A percentile compares a stretch with the other conserved stretches of the same genome.
Evolutionary conservation across 2,329 filamentous ascomycete species (phyloP).

Genomic region (Pseudocercospora eumusae): DNA sequence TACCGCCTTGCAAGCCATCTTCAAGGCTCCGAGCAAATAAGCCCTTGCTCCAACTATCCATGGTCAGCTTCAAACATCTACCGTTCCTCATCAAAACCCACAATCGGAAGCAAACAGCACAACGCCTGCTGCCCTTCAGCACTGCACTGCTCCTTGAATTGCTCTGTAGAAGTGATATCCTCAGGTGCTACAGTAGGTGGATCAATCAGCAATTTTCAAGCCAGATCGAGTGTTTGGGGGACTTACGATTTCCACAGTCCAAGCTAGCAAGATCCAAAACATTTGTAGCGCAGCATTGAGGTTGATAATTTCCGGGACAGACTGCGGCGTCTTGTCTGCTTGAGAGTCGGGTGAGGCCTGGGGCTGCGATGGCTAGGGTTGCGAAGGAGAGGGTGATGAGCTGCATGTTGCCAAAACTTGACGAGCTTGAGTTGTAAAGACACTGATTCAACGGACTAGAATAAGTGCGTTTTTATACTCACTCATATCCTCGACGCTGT

Average conservation of each 20-base stretch:
- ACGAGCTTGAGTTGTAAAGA: not conserved
- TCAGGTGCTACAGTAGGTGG: not conserved
- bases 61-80: not conserved
- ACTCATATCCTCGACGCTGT: no score
- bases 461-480: no score
- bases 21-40: conserved; percentile 3
- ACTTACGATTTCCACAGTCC: conserved; percentile 2
- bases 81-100: not conserved
- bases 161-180: not conserved
- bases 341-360: not conserved
- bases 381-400: conserved; percentile 1
- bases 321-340: not conserved
- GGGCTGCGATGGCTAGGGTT: not conserved
- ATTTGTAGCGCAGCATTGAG: conserved; percentile 8
- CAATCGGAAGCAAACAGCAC: conserved; percentile 10
- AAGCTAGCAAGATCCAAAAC: not conserved
- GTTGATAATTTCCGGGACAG: not conserved
- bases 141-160: not conserved
- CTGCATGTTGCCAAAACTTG: not conserved
- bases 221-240: not conserved
- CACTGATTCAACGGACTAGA: no score
- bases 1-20: no score
- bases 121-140: conserved; percentile 5
- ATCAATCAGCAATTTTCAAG: not conserved
- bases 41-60: conserved; percentile 2